phyloP scores from a whole-genome alignment of 768 basidiomycete species.

The Auriscalpium orientale region DNA sequence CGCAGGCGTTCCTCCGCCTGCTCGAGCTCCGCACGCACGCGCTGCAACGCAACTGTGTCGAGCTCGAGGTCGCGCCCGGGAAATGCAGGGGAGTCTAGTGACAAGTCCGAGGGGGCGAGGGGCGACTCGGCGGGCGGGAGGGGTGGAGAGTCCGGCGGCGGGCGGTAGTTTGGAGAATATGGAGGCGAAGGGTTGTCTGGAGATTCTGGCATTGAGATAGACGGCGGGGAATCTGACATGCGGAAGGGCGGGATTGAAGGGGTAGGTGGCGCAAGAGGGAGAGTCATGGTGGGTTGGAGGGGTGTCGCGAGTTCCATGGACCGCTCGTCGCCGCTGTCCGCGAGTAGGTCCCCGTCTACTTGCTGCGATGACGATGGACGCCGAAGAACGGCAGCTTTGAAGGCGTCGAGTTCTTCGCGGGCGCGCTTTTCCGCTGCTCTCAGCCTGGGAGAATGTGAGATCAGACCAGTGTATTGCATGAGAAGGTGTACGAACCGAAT shows the following conservation, averaged over 20 bases:
- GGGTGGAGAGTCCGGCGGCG: background rate
- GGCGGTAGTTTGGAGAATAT: background rate
- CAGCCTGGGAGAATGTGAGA: conserved; percentile 7
- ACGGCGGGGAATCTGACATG: background rate
- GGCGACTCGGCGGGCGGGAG: background rate
- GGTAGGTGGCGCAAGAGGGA: background rate
- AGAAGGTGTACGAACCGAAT: conserved; percentile 6
- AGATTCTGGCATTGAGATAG: background rate
- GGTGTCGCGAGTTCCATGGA: conserved; percentile 17
- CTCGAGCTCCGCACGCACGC: background rate
- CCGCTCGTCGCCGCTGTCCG: conserved; percentile 1
- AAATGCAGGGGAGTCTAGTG: background rate
- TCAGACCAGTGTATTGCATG: background rate
- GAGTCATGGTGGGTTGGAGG: conserved; percentile 6
- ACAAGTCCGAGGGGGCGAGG: too few relatives aligned
- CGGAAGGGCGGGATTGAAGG: background rate
- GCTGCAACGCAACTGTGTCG: background rate
- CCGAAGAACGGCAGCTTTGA: background rate
- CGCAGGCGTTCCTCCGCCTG: background rate
- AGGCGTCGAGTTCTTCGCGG: conserved; percentile 3
- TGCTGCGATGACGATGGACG: background rate
- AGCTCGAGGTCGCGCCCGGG: background rate
- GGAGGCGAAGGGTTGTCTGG: too few relatives aligned
- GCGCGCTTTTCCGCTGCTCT: conserved; percentile 4
- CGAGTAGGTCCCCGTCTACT: background rate